phyloP scores from a whole-genome alignment of 2,329 filamentous ascomycete genomes.

The Cadophora luteo-olivacea region DNA sequence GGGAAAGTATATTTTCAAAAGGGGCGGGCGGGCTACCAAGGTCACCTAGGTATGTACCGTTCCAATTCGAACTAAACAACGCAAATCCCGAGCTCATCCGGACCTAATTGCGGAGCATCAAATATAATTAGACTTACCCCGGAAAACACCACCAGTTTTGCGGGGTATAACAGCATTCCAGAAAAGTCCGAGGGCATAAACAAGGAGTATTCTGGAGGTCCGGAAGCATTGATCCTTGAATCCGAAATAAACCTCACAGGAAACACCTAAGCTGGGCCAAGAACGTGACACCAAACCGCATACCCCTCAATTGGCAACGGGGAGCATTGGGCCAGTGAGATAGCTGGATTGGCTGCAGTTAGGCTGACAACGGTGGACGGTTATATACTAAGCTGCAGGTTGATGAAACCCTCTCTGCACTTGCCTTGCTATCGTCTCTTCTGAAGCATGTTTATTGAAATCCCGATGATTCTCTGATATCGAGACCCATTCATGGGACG shows the following conservation, averaged over 20 bases:
- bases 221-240: neutral
- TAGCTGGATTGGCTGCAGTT: constrained; percentile 1
- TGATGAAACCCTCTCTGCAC: constrained; percentile 4
- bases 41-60: neutral
- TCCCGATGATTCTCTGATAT: constrained; percentile 5
- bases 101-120: neutral
- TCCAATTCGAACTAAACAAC: neutral
- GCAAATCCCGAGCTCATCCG: constrained; percentile 1
- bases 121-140: constrained; percentile 4
- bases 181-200: neutral
- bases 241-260: neutral
- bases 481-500: constrained; percentile 8
- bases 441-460: neutral
- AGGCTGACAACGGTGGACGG: constrained; percentile 7
- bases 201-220: neutral
- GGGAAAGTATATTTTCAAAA: neutral
- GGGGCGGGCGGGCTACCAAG: neutral
- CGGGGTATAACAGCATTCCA: neutral
- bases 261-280: neutral
- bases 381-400: constrained; percentile 1
- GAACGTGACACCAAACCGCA: constrained; percentile 14
- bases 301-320: constrained; percentile 13
- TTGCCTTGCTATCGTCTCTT: neutral
- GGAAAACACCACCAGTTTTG: neutral
- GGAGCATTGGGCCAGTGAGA: constrained; percentile 2